Base-by-base conservation (phyloP, 768 basidiomycete species). In the Russula earlei region DNA sequence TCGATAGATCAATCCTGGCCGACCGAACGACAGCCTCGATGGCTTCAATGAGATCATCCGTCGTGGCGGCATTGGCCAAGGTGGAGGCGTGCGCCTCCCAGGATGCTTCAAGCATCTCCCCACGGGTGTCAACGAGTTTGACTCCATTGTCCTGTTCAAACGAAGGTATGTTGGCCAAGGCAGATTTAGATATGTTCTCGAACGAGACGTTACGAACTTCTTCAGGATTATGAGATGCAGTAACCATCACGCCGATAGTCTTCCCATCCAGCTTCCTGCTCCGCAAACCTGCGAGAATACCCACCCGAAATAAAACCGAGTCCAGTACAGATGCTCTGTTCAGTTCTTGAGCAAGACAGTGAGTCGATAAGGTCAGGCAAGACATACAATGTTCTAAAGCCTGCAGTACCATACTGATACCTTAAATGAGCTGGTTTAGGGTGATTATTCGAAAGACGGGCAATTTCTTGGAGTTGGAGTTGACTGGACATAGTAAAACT, bases 211-310 rank as follows among this genome's bases (percentile, higher is more conserved):
- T 65, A 93, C 94, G 67, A 82, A 78, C 67, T 22, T 49, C 52
- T 49, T 94, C 94, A n/a, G 96, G 95, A 68, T 99, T 99, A 71
- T 99, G 96, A n/a, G 92, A 95, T 2, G 96, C 96, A 36, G 96
- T 99, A 67, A 99, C 85, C 96, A 99, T 98, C 20, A 98, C 90
- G 15, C 96, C 96, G 64, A 99, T 87, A 24, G 84, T 85, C 67
- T 84, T 87, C 25, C 96, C 92, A 66, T 86, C 85, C n/a, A 93
- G 77, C 60, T 82, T 84, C 74, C 87, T 96, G 72, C 93, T 97
- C 55, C 96, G 75, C 48, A 99, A 76, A 6, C 80, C 89, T 43
- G 96, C 96, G 17, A 99, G 74, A 38, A 98, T 72, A 11, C 91
- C 96, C 14, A 95, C 86, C 62, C 93, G 81, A 74, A 96, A 97